Evolutionary conservation across 2,329 filamentous ascomycete genomes (phyloP), one percentile per base, ranked within the genome.

Genomic region (Westerdykella sp.): DNA sequence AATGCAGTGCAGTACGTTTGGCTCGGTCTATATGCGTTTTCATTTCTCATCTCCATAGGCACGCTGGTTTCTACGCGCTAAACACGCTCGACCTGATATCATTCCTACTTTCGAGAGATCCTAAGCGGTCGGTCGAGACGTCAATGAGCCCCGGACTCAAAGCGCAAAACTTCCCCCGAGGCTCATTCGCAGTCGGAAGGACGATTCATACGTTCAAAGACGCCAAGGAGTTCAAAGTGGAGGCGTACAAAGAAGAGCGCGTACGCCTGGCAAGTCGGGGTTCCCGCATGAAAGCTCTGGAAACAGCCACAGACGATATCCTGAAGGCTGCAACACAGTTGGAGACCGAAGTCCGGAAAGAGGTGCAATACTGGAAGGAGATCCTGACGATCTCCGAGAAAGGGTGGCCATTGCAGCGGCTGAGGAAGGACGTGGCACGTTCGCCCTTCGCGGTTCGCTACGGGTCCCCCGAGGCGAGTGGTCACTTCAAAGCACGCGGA

Each of bases 331-430:
- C 86, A 0, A 74, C 77, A 21, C 77, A 87, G 34, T 69, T 98
- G 11, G 79, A 87, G 54, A 78, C 77, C 10, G 90, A 95, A 63
- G 84, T 94, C 28, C 76, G 79, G 9, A 79, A 81, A 23, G 93
- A 98, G 70, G 83, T 83, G 2, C 83, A 78, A 55, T 98, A 95
- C 66, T 98, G 93, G 93, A 78, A 85, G 43, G 84, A 95, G 55
- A 78, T 97, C 2, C 71, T 95, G 37, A 79, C 81, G 9, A 81
- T 97, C 36, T 88, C 84, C 51, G 80, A 88, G 52, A 83, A 82
- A 42, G 89, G 90, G 4, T 98, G 93, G 91, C 83, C 85, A 15
- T 73, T 97, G 14, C 62, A 65, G 32, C 57, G 59, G 15, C 49
- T 58, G n/a, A 49, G 59, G 16, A 56, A 50, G 32, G 58, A 60